Conservation (phyloP, 1,284 basidiomycete genomes). For the Boletus mariae region DNA sequence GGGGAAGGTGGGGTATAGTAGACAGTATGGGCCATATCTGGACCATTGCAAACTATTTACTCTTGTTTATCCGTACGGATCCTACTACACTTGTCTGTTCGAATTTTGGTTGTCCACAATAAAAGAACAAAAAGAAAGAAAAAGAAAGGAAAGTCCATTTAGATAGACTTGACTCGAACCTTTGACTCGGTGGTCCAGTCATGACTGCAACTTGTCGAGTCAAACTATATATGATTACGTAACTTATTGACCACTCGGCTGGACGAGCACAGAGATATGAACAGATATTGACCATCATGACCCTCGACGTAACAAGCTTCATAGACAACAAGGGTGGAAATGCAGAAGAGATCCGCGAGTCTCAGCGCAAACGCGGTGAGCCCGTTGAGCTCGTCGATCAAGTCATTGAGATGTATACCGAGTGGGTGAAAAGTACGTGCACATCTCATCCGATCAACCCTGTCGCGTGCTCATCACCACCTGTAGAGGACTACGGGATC, state of each 20-base stretch:
- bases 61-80: constrained; percentile 18
- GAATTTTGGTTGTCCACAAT: background rate
- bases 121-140: background rate
- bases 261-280: background rate
- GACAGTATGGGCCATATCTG: background rate
- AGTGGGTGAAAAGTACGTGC: constrained; percentile 85
- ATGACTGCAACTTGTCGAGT: background rate
- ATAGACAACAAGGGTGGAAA: constrained; percentile 91
- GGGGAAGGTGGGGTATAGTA: background rate
- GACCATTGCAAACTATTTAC: constrained; percentile 14
- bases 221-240: constrained; percentile 16
- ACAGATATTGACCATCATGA: constrained; percentile 39
- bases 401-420: constrained; percentile 86
- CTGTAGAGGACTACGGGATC: constrained; percentile 78
- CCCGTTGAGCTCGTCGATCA: constrained; percentile 92
- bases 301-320: constrained; percentile 73
- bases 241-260: constrained; percentile 1
- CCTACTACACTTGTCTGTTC: background rate
- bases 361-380: constrained; percentile 88
- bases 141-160: background rate
- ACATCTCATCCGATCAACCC: background rate
- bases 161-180: no score
- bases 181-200: no score
- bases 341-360: constrained; percentile 89
- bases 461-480: constrained; percentile 4